Evolutionary conservation across 2,329 filamentous ascomycete genomes (phyloP).

Genomic region (Fusarium cyanostomum): DNA sequence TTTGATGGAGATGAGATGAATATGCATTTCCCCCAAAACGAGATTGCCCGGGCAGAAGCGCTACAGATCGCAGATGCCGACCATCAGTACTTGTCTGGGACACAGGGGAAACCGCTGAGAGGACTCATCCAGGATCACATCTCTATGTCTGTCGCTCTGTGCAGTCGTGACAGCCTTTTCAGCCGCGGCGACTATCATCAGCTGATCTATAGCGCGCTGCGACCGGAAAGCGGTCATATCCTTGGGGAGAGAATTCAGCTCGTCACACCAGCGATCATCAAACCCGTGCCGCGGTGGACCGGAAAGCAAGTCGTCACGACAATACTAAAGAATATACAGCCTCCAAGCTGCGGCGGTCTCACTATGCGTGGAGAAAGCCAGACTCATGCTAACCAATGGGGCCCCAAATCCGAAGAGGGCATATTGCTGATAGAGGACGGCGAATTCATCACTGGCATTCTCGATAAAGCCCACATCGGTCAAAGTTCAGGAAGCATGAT

Average conservation of each 20-base stretch:
- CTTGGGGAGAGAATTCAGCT: constrained; percentile 82
- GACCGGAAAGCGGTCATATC: constrained; percentile 90
- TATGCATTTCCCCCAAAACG: constrained; percentile 99
- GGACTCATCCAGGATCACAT: constrained; percentile 99
- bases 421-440: constrained; percentile 84
- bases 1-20: constrained; percentile 99
- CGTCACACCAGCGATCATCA: constrained; percentile 81
- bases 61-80: constrained; percentile 94
- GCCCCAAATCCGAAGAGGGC: constrained; percentile 77
- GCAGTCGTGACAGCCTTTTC: constrained; percentile 91
- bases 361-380: constrained; percentile 82
- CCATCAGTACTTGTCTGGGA: constrained; percentile 94
- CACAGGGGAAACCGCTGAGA: constrained; percentile 89
- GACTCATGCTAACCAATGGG: constrained; percentile 83
- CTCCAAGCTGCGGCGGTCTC: constrained; percentile 76
- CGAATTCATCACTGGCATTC: constrained; percentile 86
- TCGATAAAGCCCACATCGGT: constrained; percentile 95
- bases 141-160: constrained; percentile 89
- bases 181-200: constrained; percentile 88
- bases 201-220: constrained; percentile 85
- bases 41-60: constrained; percentile 90
- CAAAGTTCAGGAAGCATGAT: constrained; percentile 86
- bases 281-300: constrained; percentile 85
- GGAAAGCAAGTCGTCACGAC: constrained; percentile 96
- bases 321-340: constrained; percentile 89